Evolutionary conservation across 306 rosid species (phyloP).

Genomic region (Cotoneaster glaucophyllus): DNA sequence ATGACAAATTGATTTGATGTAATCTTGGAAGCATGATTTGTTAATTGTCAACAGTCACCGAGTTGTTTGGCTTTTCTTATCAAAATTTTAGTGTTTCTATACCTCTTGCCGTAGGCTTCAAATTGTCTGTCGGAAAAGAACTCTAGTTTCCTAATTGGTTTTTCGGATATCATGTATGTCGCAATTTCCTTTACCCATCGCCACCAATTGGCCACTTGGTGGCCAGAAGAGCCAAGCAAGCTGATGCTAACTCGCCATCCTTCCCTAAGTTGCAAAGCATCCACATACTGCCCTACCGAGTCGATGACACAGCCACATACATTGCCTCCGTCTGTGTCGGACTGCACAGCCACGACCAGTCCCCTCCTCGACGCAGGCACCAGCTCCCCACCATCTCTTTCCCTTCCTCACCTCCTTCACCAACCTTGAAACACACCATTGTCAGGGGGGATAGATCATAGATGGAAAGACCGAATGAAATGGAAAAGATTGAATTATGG

Average conservation of each 20-base stretch:
- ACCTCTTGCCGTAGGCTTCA: neutral
- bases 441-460: neutral
- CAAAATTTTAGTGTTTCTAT: neutral
- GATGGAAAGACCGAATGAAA: neutral
- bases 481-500: neutral
- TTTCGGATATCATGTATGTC: too few species aligned
- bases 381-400: neutral
- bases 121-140: neutral
- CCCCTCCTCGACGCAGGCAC: neutral
- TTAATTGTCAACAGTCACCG: neutral
- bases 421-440: neutral
- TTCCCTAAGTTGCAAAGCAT: slow-evolving; percentile 11
- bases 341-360: neutral
- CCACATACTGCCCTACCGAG: slow-evolving; percentile 23
- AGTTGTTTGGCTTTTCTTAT: neutral
- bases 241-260: slow-evolving; percentile 16
- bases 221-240: slow-evolving; percentile 32
- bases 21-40: neutral
- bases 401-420: neutral
- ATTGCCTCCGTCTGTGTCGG: slow-evolving; percentile 20
- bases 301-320: slow-evolving; percentile 18
- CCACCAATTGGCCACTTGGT: slow-evolving; percentile 31
- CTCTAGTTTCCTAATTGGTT: neutral
- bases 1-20: neutral
- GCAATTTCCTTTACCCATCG: slow-evolving; percentile 25